phyloP scores from a whole-genome alignment of 495 filamentous ascomycete species.

The Haplographium delicatum region DNA sequence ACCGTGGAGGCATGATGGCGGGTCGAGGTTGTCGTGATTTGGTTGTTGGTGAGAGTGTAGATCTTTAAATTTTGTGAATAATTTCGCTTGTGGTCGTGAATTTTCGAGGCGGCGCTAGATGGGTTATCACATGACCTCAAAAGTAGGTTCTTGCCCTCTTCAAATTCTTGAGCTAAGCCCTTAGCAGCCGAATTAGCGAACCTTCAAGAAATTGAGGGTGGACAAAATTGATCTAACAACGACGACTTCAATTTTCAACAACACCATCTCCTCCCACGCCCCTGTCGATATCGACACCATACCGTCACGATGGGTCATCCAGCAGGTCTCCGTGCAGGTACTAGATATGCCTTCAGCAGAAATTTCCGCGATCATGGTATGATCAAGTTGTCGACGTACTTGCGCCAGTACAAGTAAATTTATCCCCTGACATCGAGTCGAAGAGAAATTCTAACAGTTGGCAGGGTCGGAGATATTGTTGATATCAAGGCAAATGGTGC shows the following conservation, averaged over 20 bases:
- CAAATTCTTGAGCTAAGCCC: too few relatives aligned
- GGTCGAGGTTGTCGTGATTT: conserved; percentile 14
- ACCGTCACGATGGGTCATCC: conserved; percentile 77
- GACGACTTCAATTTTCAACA: conserved; percentile 9
- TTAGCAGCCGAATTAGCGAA: too few relatives aligned
- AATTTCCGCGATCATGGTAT: conserved; percentile 89
- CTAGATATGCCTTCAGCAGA: conserved; percentile 92
- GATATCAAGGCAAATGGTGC: conserved; percentile 96
- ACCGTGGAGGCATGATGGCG: conserved; percentile 34
- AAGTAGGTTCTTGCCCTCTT: conserved; percentile 3
- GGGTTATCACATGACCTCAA: not conserved
- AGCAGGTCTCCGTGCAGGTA: conserved; percentile 89
- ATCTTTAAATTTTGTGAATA: not conserved
- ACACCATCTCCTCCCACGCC: conserved; percentile 5
- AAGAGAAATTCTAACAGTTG: conserved; percentile 25
- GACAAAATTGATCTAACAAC: conserved; percentile 9
- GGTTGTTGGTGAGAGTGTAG: not conserved
- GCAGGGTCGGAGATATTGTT: conserved; percentile 92
- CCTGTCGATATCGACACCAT: conserved; percentile 4
- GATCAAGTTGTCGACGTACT: conserved; percentile 86
- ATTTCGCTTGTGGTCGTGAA: conserved; percentile 1
- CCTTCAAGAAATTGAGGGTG: too few relatives aligned
- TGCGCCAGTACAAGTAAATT: conserved; percentile 80
- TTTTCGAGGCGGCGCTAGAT: not conserved
- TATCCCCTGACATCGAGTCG: not conserved